Percentiles rank a stretch among this genome's conserved stretches.
Conservation (phyloP, 1,139 yeast species). For the Yamadazyma trypodendri region DNA sequence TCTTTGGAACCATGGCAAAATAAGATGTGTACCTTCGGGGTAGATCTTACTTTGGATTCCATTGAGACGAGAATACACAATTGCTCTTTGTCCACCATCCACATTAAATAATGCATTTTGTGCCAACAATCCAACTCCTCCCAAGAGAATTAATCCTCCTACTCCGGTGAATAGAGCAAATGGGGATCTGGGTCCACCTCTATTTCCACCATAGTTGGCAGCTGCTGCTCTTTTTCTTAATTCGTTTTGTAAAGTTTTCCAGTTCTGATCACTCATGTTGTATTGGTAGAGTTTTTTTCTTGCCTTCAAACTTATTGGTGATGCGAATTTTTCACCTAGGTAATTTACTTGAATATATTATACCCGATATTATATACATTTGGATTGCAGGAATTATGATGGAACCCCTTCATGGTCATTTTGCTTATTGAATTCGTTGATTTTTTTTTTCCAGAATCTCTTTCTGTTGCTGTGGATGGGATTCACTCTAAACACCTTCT, state of each 20-base stretch:
- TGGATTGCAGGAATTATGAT: constrained; percentile 25
- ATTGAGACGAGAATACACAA: constrained; percentile 80
- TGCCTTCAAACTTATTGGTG: constrained; percentile 1
- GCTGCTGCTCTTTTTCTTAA: constrained; percentile 66
- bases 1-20: constrained; percentile 92
- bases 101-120: constrained; percentile 88
- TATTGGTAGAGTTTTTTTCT: background rate
- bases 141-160: constrained; percentile 73
- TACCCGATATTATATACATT: background rate
- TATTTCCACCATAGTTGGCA: constrained; percentile 18
- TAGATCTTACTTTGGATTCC: constrained; percentile 88
- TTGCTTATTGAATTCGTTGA: constrained; percentile 36
- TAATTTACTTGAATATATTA: no score
- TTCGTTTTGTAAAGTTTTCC: constrained; percentile 68
- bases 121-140: constrained; percentile 65
- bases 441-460: constrained; percentile 38
- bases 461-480: constrained; percentile 45
- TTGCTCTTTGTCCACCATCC: constrained; percentile 99
- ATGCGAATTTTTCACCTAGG: background rate
- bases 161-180: constrained; percentile 69
- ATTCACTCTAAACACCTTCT: constrained; percentile 30
- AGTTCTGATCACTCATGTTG: constrained; percentile 52
- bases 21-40: constrained; percentile 93
- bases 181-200: constrained; percentile 50
- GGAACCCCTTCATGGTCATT: constrained; percentile 49